A percentile compares a stretch with the other conserved stretches of the same genome.
Conservation (phyloP, 2,329 filamentous ascomycete genomes). For the Alternaria sp. region DNA sequence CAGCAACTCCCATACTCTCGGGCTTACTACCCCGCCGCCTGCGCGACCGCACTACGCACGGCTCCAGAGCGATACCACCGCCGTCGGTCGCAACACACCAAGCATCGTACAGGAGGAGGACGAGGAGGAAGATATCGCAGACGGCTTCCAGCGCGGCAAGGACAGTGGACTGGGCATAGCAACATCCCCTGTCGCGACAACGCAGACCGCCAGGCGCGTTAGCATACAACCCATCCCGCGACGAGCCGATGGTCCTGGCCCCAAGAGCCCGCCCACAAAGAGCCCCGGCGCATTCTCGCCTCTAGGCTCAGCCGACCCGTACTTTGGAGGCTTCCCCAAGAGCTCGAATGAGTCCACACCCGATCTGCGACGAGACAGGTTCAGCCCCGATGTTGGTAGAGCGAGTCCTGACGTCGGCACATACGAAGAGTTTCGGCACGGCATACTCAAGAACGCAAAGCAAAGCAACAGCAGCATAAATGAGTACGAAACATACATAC, state of each 20-base stretch:
- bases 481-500: slow-evolving; percentile 42
- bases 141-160: slow-evolving; percentile 23
- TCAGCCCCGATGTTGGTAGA: slow-evolving; percentile 10
- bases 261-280: slow-evolving; percentile 25
- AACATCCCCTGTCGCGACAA: slow-evolving; percentile 18
- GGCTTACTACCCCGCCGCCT: slow-evolving; percentile 32
- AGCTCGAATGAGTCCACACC: slow-evolving; percentile 40
- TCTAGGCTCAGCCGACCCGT: slow-evolving; percentile 37
- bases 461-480: slow-evolving; percentile 27
- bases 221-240: slow-evolving; percentile 34
- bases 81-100: slow-evolving; percentile 37
- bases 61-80: slow-evolving; percentile 44
- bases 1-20: slow-evolving; percentile 29
- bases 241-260: slow-evolving; percentile 21
- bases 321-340: slow-evolving; percentile 34
- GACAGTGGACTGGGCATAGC: slow-evolving; percentile 48
- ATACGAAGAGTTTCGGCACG: slow-evolving; percentile 39
- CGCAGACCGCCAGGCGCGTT: slow-evolving; percentile 16
- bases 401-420: slow-evolving; percentile 37
- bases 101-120: slow-evolving; percentile 39
- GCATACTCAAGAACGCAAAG: slow-evolving; percentile 27
- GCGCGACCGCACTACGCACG: slow-evolving; percentile 47
- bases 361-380: slow-evolving; percentile 40
- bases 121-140: slow-evolving; percentile 44
- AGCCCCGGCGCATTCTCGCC: slow-evolving; percentile 32